These are phyloP conservation scores for Leersia perrieri DNA, from an alignment of 176 grass and related monocot genomes.

Conservation along the genomic window DNA sequence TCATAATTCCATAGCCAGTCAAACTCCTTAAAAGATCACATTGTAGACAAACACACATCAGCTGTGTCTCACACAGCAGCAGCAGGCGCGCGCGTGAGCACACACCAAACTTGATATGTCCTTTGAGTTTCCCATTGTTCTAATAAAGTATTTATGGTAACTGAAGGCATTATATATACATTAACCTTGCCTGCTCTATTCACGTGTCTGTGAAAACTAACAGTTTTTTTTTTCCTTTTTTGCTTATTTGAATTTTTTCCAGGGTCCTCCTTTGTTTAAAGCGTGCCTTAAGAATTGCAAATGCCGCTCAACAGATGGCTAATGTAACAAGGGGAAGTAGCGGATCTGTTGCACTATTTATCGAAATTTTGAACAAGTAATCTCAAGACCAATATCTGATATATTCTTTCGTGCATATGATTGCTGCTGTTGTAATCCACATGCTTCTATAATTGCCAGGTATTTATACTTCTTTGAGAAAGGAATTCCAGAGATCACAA, in stretches of 20 bases:
- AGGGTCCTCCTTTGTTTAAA: slow-evolving; percentile 99
- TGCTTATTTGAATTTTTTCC: slow-evolving; percentile 21
- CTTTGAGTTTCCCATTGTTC: neutral
- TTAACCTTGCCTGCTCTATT: neutral
- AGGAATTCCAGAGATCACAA: slow-evolving; percentile 90
- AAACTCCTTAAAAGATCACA: neutral
- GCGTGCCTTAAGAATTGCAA: slow-evolving; percentile 95
- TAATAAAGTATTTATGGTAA: neutral
- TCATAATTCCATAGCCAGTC: neutral
- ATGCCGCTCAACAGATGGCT: slow-evolving; percentile 96
- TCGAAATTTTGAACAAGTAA: slow-evolving; percentile 99
- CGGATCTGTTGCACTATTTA: slow-evolving; percentile 77
- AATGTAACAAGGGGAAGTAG: slow-evolving; percentile 76
- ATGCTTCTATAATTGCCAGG: slow-evolving; percentile 41
- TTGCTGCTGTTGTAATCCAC: neutral
- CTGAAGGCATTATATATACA: neutral
- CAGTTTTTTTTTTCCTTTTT: slow-evolving; percentile 8
- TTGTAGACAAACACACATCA: neutral
- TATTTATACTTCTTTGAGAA: slow-evolving; percentile 99
- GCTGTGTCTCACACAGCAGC: neutral
- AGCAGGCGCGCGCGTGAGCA: too few species aligned
- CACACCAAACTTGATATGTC: neutral
- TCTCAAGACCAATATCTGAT: slow-evolving; percentile 7
- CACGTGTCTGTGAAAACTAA: neutral
- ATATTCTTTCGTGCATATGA: slow-evolving; percentile 17